Conservation (phyloP, 2,329 filamentous ascomycete species). For the Monilinia laxa region DNA sequence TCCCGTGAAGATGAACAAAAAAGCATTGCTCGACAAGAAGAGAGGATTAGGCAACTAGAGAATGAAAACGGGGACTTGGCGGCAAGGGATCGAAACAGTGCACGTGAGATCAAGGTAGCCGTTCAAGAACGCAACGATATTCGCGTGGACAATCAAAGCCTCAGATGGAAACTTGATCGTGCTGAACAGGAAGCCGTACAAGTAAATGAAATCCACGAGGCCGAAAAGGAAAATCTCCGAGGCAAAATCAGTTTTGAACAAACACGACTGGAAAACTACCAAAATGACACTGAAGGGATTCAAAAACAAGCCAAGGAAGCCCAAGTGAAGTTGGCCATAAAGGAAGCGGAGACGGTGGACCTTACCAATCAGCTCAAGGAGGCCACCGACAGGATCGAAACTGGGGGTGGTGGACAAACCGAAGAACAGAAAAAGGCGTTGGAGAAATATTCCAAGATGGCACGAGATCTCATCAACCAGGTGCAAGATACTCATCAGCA, state of each 20-base stretch:
- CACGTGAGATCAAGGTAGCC: no score
- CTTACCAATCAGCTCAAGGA: background rate
- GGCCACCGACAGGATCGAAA: background rate
- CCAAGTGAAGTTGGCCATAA: background rate
- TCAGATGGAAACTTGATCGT: fast-evolving
- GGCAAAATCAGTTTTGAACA: background rate
- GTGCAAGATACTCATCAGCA: background rate
- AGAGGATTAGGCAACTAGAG: background rate
- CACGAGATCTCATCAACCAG: background rate
- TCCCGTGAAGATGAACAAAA: fast-evolving
- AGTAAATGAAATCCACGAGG: background rate
- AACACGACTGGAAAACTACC: background rate
- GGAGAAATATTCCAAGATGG: background rate
- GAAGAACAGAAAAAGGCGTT: background rate
- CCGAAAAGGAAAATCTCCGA: background rate
- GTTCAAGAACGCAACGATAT: fast-evolving
- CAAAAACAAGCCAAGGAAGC: background rate
- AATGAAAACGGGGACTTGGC: background rate
- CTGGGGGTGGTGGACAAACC: no score
- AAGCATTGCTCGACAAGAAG: background rate
- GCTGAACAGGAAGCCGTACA: fast-evolving
- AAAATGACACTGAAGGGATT: background rate
- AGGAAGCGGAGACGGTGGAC: background rate
- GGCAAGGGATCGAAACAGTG: fast-evolving
- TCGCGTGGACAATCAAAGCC: background rate